Evolutionary conservation across 805 yeast genomes (phyloP), one percentile per base, ranked within the genome.

Genomic region (Wickerhamiella azyma): DNA sequence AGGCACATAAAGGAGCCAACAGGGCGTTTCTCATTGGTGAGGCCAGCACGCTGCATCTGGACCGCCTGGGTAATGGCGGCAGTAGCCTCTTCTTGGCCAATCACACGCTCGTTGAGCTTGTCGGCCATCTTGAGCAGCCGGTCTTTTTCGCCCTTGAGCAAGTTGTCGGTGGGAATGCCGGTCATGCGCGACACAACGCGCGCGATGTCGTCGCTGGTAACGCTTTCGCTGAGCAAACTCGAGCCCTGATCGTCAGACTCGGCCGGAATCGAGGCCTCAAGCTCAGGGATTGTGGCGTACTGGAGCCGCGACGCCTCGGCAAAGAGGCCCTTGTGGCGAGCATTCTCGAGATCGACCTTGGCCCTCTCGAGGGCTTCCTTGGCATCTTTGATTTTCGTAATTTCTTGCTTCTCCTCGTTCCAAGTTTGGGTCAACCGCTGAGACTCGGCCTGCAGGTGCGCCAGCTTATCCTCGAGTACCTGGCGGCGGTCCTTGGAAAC

Each of bases 61-160:
- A 89, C 97, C 1, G 97, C 96, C 62, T 88, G 94, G 0, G 96
- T 73, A 42, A 89, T 81, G 0, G 94, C 82, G 48, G 74, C 72
- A 37, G 92, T 85, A 0, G 97, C 97, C 58, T 85, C 94, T 58
- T 89, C 95, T 64, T 89, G 98, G 6, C 98, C 97, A 51, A 89
- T 77, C 24, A 89, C 96, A 50, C 85, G 77, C 51, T 74, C 72
- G 56, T 76, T 77, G 53, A 89, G 65, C 0, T 84, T 75, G 5
- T 73, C 69, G 61, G 88, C 96, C 96, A 92, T 92, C 61, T 72
- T 81, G 45, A 89, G 62, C 45, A 89, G 70, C 61, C 88, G 81
- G 59, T 89, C 96, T 65, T 85, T 85, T 60, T 89, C 98, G 41
- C 96, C 96, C 62, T 83, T 83, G 79, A 92, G 72, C 54, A 89